Evolutionary conservation across 208 protist species (phyloP).

Genomic region (Crithidia bombi): DNA sequence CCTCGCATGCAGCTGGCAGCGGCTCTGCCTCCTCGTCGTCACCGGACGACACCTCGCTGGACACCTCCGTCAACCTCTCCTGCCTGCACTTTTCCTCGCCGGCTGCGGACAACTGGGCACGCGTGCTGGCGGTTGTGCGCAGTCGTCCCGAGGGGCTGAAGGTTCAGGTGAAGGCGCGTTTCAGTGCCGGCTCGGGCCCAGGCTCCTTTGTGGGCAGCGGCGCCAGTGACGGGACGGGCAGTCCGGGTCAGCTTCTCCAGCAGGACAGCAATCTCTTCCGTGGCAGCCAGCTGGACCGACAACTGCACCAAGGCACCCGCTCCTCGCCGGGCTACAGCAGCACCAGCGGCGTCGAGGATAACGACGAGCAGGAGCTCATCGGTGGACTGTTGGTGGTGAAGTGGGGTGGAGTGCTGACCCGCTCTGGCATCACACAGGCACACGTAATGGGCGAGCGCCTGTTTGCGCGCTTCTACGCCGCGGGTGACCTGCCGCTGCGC

Average conservation of each 20-base stretch:
- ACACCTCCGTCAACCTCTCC: conserved; percentile 1
- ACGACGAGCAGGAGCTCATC: conserved; percentile 13
- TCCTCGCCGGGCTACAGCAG: conserved; percentile 14
- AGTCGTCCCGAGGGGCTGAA: conserved; percentile 48
- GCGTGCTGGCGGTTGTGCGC: conserved; percentile 43
- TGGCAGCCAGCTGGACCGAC: neutral
- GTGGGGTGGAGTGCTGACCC: conserved; percentile 63
- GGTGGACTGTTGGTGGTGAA: conserved; percentile 58
- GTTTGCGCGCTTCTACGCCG: conserved; percentile 63
- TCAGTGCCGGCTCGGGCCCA: conserved; percentile 1
- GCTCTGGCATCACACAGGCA: conserved; percentile 49
- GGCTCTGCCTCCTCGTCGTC: neutral
- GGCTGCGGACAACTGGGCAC: conserved; percentile 42
- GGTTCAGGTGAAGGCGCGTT: conserved; percentile 44
- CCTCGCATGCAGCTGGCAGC: neutral
- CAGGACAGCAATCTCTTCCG: neutral
- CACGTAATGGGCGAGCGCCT: conserved; percentile 54
- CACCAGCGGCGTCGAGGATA: conserved; percentile 13
- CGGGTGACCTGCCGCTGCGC: conserved; percentile 49
- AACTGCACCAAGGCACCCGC: neutral
- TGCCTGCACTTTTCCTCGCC: conserved; percentile 6
- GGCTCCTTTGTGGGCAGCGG: conserved; percentile 35
- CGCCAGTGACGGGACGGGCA: neutral
- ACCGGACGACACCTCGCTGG: conserved; percentile 19
- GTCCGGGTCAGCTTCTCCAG: neutral